Evolutionary conservation across 805 yeast species (phyloP).

Genomic region (Monosporozyma aerobia): DNA sequence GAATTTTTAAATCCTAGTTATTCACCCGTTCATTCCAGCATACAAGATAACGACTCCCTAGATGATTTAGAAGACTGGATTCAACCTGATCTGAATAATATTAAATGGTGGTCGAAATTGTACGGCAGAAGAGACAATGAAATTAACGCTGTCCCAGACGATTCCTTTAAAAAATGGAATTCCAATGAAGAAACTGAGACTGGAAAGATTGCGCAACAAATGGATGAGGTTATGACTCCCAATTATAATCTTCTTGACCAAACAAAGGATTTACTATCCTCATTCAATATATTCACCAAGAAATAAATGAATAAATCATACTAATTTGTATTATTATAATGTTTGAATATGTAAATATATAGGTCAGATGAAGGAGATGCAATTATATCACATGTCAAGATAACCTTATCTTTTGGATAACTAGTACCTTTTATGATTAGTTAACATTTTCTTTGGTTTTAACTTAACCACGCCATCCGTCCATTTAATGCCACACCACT

Average conservation of each 20-base stretch:
- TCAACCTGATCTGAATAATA: slow-evolving; percentile 41
- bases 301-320: neutral
- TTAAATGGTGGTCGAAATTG: slow-evolving; percentile 83
- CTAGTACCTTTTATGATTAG: slow-evolving; percentile 3
- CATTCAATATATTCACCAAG: slow-evolving; percentile 3
- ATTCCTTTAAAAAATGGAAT: neutral
- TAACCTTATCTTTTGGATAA: neutral
- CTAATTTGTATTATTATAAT: neutral
- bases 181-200: neutral
- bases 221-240: neutral
- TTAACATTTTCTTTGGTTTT: slow-evolving; percentile 4
- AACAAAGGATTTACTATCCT: slow-evolving; percentile 6
- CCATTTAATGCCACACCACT: slow-evolving; percentile 69
- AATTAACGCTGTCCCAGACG: slow-evolving; percentile 33
- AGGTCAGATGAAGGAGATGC: neutral
- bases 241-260: slow-evolving; percentile 2
- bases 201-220: neutral
- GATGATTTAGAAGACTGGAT: slow-evolving; percentile 32
- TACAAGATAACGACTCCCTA: slow-evolving; percentile 2
- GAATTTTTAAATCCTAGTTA: slow-evolving; percentile 59
- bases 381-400: neutral
- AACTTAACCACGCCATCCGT: slow-evolving; percentile 31
- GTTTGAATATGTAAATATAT: neutral
- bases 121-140: slow-evolving; percentile 70
- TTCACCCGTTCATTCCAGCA: neutral